Evolutionary conservation across 441 rosid species (phyloP).

Genomic region (Populus trichocarpa): DNA sequence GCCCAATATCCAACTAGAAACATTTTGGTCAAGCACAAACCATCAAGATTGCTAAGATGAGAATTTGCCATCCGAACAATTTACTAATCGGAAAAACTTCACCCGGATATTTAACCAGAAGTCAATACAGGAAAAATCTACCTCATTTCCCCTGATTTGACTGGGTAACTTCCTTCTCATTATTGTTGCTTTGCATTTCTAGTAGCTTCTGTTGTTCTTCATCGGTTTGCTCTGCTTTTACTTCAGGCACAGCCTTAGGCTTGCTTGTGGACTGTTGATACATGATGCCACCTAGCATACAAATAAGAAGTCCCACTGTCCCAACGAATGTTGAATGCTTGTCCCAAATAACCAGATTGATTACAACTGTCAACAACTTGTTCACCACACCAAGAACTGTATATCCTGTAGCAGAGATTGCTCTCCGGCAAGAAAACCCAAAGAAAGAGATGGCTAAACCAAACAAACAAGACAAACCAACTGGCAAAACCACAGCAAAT

Average conservation of each 20-base stretch:
- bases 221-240: slow-evolving; percentile 35
- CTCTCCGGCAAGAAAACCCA: slow-evolving; percentile 91
- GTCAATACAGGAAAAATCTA: background rate
- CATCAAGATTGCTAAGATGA: background rate
- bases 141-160: slow-evolving; percentile 12
- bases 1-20: background rate
- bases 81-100: background rate
- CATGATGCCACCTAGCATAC: slow-evolving; percentile 91
- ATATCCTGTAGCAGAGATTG: slow-evolving; percentile 93
- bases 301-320: slow-evolving; percentile 78
- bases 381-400: slow-evolving; percentile 97
- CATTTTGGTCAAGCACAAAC: background rate
- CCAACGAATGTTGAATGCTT: slow-evolving; percentile 81
- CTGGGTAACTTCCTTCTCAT: slow-evolving; percentile 27
- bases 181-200: slow-evolving; percentile 50
- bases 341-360: slow-evolving; percentile 90
- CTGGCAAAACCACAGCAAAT: slow-evolving; percentile 64
- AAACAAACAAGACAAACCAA: slow-evolving; percentile 73
- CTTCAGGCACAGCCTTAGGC: slow-evolving; percentile 47
- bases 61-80: background rate
- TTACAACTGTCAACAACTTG: slow-evolving; percentile 83
- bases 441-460: slow-evolving; percentile 91
- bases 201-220: slow-evolving; percentile 72
- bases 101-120: background rate
- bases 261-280: slow-evolving; percentile 80